Conservation (phyloP, 2,329 filamentous ascomycete species). For the Lachnellula hyalina region DNA sequence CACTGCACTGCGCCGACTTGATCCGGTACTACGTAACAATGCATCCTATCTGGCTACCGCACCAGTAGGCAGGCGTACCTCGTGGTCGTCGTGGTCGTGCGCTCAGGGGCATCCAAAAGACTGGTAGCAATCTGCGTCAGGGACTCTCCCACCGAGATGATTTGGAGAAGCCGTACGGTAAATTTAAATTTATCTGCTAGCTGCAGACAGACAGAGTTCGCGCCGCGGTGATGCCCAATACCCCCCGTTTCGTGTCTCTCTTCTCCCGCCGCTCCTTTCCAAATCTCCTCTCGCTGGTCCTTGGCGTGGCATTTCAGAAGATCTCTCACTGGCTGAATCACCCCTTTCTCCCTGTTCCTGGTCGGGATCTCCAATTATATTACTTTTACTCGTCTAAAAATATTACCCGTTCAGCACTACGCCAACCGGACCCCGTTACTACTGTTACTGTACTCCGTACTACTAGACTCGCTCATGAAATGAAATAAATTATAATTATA, state of each 20-base stretch:
- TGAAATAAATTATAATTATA: background rate
- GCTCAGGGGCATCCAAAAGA: slow-evolving; percentile 1
- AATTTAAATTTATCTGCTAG: no score
- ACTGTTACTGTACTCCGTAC: background rate
- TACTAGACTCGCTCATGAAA: background rate
- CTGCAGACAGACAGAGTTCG: background rate
- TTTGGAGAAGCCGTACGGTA: background rate
- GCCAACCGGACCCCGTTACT: background rate
- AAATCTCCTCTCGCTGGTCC: background rate
- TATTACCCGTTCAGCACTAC: slow-evolving; percentile 4
- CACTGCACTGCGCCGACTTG: background rate
- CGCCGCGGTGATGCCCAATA: background rate
- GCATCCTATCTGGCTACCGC: background rate
- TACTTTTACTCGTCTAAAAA: slow-evolving; percentile 10
- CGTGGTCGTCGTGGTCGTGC: background rate
- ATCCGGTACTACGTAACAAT: background rate
- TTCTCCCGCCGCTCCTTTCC: background rate
- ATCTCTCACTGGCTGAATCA: background rate
- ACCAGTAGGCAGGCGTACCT: background rate
- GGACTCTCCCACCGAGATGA: background rate
- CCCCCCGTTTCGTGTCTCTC: slow-evolving; percentile 2
- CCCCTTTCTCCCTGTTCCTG: background rate
- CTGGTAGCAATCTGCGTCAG: slow-evolving; percentile 3
- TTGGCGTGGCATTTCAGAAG: background rate
- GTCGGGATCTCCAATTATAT: background rate